Percentiles rank a stretch among this genome's conserved stretches.
phyloP scores from a whole-genome alignment of 1,284 basidiomycete species.

The Cutaneotrichosporon sp. region DNA sequence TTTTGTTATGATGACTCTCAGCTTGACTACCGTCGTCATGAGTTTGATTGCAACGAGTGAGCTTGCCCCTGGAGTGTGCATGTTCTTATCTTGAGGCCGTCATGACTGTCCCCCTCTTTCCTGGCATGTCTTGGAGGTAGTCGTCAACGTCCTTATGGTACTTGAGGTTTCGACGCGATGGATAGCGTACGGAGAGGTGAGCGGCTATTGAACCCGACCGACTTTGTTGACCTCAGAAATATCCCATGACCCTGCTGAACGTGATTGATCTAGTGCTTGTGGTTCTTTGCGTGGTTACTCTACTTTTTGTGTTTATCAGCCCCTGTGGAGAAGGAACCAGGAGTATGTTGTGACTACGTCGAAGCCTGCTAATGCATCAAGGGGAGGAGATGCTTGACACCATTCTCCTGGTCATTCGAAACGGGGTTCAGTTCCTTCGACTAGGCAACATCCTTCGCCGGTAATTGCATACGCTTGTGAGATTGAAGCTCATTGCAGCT shows the following conservation, averaged over 20 bases:
- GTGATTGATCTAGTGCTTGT: slow-evolving; percentile 79
- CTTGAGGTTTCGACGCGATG: slow-evolving; percentile 81
- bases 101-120: slow-evolving; percentile 50
- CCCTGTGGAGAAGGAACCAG: slow-evolving; percentile 42
- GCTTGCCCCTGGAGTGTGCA: slow-evolving; percentile 6
- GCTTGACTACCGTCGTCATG: slow-evolving; percentile 83
- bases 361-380: slow-evolving; percentile 45
- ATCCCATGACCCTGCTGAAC: slow-evolving; percentile 89
- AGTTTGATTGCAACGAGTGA: slow-evolving; percentile 56
- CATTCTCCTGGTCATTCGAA: slow-evolving; percentile 77
- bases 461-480: slow-evolving; percentile 50
- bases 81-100: slow-evolving; percentile 16
- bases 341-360: slow-evolving; percentile 26
- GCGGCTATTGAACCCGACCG: too few species aligned
- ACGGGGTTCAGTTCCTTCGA: slow-evolving; percentile 83
- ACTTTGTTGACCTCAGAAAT: slow-evolving; percentile 63
- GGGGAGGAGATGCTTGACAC: slow-evolving; percentile 90
- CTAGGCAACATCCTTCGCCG: slow-evolving; percentile 84
- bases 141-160: slow-evolving; percentile 89
- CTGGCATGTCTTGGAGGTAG: slow-evolving; percentile 85
- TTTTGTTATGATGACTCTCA: slow-evolving; percentile 79
- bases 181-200: slow-evolving; percentile 79
- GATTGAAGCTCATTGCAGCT: slow-evolving; percentile 53
- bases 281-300: slow-evolving; percentile 74
- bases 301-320: slow-evolving; percentile 71